Evolutionary conservation across 768 basidiomycete genomes (phyloP).

Genomic region (Tricholoma furcatifolium): DNA sequence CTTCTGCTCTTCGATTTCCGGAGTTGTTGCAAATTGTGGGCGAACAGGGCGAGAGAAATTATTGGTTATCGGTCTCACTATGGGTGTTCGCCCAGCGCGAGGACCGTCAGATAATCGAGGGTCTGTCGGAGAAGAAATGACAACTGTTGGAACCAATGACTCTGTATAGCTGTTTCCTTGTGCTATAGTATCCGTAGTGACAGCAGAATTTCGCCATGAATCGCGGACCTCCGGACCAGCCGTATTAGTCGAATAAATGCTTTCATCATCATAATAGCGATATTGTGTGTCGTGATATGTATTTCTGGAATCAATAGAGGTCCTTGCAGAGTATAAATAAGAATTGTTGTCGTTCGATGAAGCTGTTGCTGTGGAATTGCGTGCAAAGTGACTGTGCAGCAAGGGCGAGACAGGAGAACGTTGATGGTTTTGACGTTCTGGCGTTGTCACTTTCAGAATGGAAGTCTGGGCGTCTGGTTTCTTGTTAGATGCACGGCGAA

Average conservation of each 20-base stretch:
- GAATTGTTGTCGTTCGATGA: slow-evolving; percentile 37
- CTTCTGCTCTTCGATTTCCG: slow-evolving; percentile 43
- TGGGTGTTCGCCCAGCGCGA: slow-evolving; percentile 37
- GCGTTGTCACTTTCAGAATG: slow-evolving; percentile 6
- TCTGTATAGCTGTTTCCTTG: slow-evolving; percentile 10
- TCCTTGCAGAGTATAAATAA: slow-evolving; percentile 28
- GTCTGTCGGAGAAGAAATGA: slow-evolving; percentile 47
- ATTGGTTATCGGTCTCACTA: slow-evolving; percentile 40
- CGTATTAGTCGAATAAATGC: slow-evolving; percentile 37
- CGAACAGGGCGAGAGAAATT: slow-evolving; percentile 70
- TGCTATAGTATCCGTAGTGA: slow-evolving; percentile 13
- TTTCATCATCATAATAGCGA: slow-evolving; percentile 37
- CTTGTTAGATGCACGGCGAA: slow-evolving; percentile 50
- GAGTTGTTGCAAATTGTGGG: slow-evolving; percentile 33
- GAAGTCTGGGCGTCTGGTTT: slow-evolving; percentile 24
- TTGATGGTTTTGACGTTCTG: slow-evolving; percentile 11
- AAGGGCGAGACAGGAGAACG: slow-evolving; percentile 37
- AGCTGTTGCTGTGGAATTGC: slow-evolving; percentile 40
- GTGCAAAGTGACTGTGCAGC: slow-evolving; percentile 46
- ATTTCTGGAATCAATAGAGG: slow-evolving; percentile 26
- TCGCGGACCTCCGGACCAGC: slow-evolving; percentile 32
- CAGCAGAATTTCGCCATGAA: slow-evolving; percentile 39
- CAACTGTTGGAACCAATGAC: slow-evolving; percentile 44
- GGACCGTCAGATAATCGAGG: slow-evolving; percentile 17
- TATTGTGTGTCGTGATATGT: slow-evolving; percentile 30